These are phyloP conservation scores for Yarrowia sp. DNA, from an alignment of 805 yeast species.

Conservation along the genomic window DNA sequence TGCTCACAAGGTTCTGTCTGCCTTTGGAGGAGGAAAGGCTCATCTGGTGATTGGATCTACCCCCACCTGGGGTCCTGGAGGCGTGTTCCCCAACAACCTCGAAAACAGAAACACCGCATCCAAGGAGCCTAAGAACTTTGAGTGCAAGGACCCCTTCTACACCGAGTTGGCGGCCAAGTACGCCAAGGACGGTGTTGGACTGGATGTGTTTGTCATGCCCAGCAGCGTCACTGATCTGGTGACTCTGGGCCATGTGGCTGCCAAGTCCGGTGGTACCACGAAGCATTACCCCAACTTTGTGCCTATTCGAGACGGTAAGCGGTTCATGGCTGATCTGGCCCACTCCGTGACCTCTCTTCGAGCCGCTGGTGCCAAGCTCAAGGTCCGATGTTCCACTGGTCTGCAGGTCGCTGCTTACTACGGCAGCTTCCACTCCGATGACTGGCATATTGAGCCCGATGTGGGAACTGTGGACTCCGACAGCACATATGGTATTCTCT, in stretches of 20 bases:
- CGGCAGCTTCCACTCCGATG: constrained; percentile 58
- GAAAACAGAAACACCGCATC: constrained; percentile 47
- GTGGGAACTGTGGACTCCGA: constrained; percentile 70
- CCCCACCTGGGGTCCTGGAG: constrained; percentile 75
- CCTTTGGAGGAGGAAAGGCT: constrained; percentile 74
- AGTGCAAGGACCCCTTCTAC: constrained; percentile 69
- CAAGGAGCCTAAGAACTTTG: constrained; percentile 60
- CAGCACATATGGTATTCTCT: constrained; percentile 71
- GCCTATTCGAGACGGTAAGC: constrained; percentile 70
- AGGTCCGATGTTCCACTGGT: constrained; percentile 87
- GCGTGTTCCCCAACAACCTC: constrained; percentile 34
- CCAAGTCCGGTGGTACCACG: constrained; percentile 73
- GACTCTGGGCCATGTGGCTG: constrained; percentile 69
- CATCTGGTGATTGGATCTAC: constrained; percentile 68
- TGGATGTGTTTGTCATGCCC: constrained; percentile 77
- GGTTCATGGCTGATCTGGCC: constrained; percentile 66
- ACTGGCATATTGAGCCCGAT: constrained; percentile 62
- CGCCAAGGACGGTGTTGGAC: constrained; percentile 65
- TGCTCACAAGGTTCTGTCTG: constrained; percentile 65
- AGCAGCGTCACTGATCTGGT: constrained; percentile 72
- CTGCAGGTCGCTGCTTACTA: constrained; percentile 79
- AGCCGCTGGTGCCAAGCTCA: constrained; percentile 84
- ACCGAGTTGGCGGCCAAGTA: constrained; percentile 64
- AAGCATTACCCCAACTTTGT: constrained; percentile 72
- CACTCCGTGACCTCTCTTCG: constrained; percentile 53